These are phyloP conservation scores for Ophiostoma novo-ulmi DNA, from an alignment of 2,329 filamentous ascomycete species.

Conservation along the genomic window DNA sequence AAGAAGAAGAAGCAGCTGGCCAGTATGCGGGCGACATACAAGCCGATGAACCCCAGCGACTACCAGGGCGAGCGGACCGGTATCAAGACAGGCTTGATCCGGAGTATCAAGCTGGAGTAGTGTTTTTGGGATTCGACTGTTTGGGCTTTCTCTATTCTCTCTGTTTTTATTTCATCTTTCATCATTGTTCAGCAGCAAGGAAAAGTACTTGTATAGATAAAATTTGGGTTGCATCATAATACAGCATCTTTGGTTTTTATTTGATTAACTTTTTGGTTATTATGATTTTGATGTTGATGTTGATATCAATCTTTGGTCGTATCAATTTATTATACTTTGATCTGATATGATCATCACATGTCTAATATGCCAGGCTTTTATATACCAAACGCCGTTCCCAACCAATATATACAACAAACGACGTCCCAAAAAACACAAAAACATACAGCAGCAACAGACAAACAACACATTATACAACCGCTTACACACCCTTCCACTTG, in stretches of 20 bases:
- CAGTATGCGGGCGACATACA: conserved; percentile 79
- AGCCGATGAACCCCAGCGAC: conserved; percentile 75
- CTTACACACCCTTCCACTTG: conserved; percentile 57
- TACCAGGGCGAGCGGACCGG: conserved; percentile 90
- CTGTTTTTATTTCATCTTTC: background rate
- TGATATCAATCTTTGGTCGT: background rate
- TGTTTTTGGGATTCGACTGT: background rate
- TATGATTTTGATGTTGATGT: background rate
- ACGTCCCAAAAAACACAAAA: background rate
- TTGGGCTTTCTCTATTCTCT: background rate
- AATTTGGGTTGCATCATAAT: background rate
- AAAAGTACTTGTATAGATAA: background rate
- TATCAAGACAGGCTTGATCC: conserved; percentile 90
- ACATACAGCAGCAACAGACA: background rate
- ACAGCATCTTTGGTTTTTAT: background rate
- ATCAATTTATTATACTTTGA: background rate
- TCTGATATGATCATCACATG: background rate
- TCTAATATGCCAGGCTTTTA: background rate
- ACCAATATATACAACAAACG: background rate
- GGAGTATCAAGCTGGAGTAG: conserved; percentile 82
- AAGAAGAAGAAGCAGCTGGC: conserved; percentile 96
- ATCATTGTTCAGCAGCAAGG: conserved; percentile 7
- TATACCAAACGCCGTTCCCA: background rate
- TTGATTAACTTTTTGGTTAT: background rate
- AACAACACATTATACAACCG: background rate